A percentile compares a stretch with the other conserved stretches of the same genome.
Conservation (phyloP, 768 basidiomycete species). For the Trametopsis cervina region DNA sequence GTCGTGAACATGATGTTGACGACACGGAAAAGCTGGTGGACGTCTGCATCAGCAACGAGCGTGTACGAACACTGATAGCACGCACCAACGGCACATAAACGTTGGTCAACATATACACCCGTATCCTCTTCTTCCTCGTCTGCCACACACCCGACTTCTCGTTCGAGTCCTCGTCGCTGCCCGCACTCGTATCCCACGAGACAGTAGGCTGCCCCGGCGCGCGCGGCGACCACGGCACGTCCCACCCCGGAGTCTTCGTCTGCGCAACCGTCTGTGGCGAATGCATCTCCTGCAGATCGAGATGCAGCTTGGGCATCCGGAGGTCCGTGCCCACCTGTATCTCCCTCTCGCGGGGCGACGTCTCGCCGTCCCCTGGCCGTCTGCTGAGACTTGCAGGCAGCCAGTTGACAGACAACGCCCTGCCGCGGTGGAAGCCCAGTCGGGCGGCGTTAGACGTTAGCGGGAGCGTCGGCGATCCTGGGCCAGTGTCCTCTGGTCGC, state of each 20-base stretch:
- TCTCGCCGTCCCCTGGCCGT: conserved; percentile 24
- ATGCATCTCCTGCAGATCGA: conserved; percentile 24
- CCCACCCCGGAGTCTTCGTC: conserved; percentile 56
- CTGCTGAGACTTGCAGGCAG: conserved; percentile 32
- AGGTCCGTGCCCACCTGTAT: background rate
- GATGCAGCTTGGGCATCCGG: conserved; percentile 16
- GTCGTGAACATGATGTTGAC: conserved; percentile 80
- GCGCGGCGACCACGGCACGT: conserved; percentile 56
- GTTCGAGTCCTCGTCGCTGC: conserved; percentile 13
- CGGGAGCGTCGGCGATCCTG: conserved; percentile 14
- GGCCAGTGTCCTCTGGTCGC: conserved; percentile 31
- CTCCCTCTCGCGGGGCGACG: conserved; percentile 9
- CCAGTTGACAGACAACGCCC: conserved; percentile 45
- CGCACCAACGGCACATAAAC: conserved; percentile 73
- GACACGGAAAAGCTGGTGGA: conserved; percentile 67
- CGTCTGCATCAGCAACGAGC: background rate
- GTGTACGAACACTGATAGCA: conserved; percentile 1
- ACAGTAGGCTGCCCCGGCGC: conserved; percentile 3
- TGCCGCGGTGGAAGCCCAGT: conserved; percentile 13
- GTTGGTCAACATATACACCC: conserved; percentile 66
- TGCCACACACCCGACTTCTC: conserved; percentile 22
- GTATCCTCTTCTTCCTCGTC: conserved; percentile 40
- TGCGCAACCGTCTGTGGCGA: conserved; percentile 47
- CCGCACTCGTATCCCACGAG: conserved; percentile 9
- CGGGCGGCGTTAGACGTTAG: conserved; percentile 11